Base-by-base conservation (phyloP, 495 filamentous ascomycete genomes). In the Clohesyomyces aquaticus region DNA sequence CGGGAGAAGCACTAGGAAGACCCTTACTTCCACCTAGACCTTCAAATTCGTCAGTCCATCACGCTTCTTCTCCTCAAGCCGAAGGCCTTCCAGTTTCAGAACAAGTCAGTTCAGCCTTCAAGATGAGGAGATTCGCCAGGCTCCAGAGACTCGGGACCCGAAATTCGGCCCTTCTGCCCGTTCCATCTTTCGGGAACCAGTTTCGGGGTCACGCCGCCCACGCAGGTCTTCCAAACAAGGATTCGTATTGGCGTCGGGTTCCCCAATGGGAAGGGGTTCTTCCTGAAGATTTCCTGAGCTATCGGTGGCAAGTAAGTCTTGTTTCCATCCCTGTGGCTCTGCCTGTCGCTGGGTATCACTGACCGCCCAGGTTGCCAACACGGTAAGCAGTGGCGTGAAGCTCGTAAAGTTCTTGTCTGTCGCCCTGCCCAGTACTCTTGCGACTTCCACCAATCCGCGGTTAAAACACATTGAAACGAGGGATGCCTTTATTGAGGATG, bases 401-500 rank as follows among this genome's bases (percentile, higher is more conserved):
- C 76, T 83, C 23, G 42, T 67, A 38, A 69, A 63, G 19, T 82
- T 83, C 46, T 73, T 86, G 16, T 25, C 73, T 9, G 72, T 69
- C 8, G 72, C 76, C 1, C 71, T 86, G 4, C 83, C 83, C 0
- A 69, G 78, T 0, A 70, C 63, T 19, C 68, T 85, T 12, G 19
- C 57, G 0, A 12, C 4, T 3, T 57, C 45, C 21, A 57, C 67
- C 0, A 67, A 71, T 27, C 58, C 73, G 19, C 45, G 54, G 0
- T 50, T 73, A 12, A 58, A 48, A 2, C 70, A 73, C 55, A 74
- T 77, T 60, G 75, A 76, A 52, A 80, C 76, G 23, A 75, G 76
- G 22, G 47, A 80, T 6, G 74, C 81, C 46, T 81, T 84, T 63
- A 76, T 85, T 66, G 60, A 69, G 16, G 83, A 85, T 70, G 76